Evolutionary conservation across 768 basidiomycete species (phyloP), one percentile per base, ranked within the genome.

Genomic region (Suillus placidus): DNA sequence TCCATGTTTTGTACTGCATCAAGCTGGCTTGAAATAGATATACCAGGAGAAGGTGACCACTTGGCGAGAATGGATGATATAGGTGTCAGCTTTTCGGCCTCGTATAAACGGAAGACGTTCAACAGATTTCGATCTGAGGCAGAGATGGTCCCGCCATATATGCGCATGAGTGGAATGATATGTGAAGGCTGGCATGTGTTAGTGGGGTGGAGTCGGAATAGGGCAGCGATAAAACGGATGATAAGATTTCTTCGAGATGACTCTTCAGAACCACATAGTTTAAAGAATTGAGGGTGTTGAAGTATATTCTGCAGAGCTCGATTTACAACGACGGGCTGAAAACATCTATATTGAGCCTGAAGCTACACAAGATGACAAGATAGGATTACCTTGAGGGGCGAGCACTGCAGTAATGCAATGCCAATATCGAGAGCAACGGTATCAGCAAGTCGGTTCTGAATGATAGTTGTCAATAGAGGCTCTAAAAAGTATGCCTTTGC

Each of bases 181-280:
- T 96, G 93, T 4, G 86, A 90, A 12, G 89, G 83, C 73, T 97
- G 96, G 71, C 93, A 96, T 2, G 94, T 91, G 70, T 94, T 94
- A 14, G 82, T 77, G 0, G 95, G 93, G 71, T 95, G 89, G 16
- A 89, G 82, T 63, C 84, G 76, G 80, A 96, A 97, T 2, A 97
- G 81, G 4, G 79, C 76, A 54, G 87, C 81, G 4, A 96, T 77
- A 1, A 93, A 76, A n/a, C 77, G 69, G 43, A 89, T 80, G 35
- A 92, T 72, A 3, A 81, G 77, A 30, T 84, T 80, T 26, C 88
- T 82, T 37, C 76, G 71, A 6, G 73, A 68, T 5, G 72, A 63
- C 18, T 57, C 64, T 14, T 70, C 69, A 70, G 72, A n/a, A 65
- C 63, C 47, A 52, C 83, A 84, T 14, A 84, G 63, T 54, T 79